These are phyloP conservation scores for Boletus bicolor DNA, from an alignment of 768 basidiomycete species.

Conservation along the genomic window DNA sequence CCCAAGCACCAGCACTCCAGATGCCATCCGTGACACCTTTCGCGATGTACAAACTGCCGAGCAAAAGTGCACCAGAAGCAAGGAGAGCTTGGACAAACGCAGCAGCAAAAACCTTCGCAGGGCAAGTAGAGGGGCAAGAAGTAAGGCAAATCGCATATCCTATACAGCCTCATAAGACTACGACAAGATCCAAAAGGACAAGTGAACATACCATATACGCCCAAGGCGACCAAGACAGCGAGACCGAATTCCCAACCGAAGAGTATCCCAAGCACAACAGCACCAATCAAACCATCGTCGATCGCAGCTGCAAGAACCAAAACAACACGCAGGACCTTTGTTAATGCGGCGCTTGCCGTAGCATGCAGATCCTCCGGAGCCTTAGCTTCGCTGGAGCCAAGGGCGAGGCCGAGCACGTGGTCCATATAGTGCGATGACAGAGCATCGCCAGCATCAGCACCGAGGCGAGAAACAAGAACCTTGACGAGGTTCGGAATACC, in stretches of 20 bases:
- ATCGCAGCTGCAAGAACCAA: slow-evolving; percentile 79
- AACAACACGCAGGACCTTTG: slow-evolving; percentile 16
- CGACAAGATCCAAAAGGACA: neutral
- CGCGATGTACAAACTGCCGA: slow-evolving; percentile 46
- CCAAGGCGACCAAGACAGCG: slow-evolving; percentile 71
- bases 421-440: slow-evolving; percentile 62
- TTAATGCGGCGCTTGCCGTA: slow-evolving; percentile 8
- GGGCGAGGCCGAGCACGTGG: slow-evolving; percentile 82
- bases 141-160: slow-evolving; percentile 18
- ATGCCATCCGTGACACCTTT: slow-evolving; percentile 28
- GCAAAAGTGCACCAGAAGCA: slow-evolving; percentile 74
- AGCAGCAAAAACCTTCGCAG: neutral
- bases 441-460: slow-evolving; percentile 83
- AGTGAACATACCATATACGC: slow-evolving; percentile 57
- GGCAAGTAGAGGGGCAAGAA: slow-evolving; percentile 1
- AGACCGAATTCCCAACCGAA: slow-evolving; percentile 68
- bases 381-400: slow-evolving; percentile 79
- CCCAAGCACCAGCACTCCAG: slow-evolving; percentile 30
- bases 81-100: slow-evolving; percentile 70
- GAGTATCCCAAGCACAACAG: slow-evolving; percentile 57
- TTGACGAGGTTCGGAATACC: slow-evolving; percentile 70
- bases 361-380: slow-evolving; percentile 56
- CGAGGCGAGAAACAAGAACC: slow-evolving; percentile 81
- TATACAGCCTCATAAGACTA: neutral
- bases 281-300: slow-evolving; percentile 72